Percentiles rank a stretch among this genome's conserved stretches.
Conservation (phyloP, 2,329 filamentous ascomycete species). For the Shiraia bambusicola region DNA sequence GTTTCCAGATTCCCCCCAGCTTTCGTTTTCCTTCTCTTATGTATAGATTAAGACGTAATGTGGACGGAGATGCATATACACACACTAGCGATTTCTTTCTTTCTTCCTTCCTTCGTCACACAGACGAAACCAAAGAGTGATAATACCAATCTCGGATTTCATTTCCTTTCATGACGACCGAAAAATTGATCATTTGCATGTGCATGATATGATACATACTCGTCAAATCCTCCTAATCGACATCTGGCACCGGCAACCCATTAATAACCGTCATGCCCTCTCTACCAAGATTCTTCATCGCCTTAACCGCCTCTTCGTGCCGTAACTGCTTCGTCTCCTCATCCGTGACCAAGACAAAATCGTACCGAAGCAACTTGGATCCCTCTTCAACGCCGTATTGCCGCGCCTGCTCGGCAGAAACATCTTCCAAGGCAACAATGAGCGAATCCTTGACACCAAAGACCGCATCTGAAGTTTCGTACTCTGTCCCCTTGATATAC, state of each 20-base stretch:
- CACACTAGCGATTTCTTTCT: no score
- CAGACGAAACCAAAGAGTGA: no score
- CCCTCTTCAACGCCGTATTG: conserved; percentile 63
- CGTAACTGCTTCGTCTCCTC: conserved; percentile 67
- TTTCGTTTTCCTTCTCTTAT: no score
- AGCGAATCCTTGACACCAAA: conserved; percentile 85
- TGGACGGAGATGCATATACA: no score
- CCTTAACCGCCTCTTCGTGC: conserved; percentile 66
- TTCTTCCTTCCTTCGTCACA: no score
- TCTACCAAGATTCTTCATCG: conserved; percentile 65
- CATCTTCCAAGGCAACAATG: conserved; percentile 43
- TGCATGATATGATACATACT: background rate
- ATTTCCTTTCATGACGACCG: no score
- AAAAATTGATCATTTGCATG: no score
- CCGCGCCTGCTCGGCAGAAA: conserved; percentile 29
- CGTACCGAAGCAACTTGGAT: conserved; percentile 65
- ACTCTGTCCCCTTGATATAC: conserved; percentile 75
- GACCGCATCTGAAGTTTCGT: conserved; percentile 80
- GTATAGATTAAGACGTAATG: no score
- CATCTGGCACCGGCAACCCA: conserved; percentile 73
- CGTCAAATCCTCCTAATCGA: no score
- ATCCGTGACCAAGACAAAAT: conserved; percentile 76
- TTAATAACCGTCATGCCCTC: conserved; percentile 70
- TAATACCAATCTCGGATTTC: no score
- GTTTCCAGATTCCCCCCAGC: no score